Percentiles rank a stretch among this genome's conserved stretches.
Evolutionary conservation across 441 rosid genomes (phyloP).

Genomic region (Iberis amara): DNA sequence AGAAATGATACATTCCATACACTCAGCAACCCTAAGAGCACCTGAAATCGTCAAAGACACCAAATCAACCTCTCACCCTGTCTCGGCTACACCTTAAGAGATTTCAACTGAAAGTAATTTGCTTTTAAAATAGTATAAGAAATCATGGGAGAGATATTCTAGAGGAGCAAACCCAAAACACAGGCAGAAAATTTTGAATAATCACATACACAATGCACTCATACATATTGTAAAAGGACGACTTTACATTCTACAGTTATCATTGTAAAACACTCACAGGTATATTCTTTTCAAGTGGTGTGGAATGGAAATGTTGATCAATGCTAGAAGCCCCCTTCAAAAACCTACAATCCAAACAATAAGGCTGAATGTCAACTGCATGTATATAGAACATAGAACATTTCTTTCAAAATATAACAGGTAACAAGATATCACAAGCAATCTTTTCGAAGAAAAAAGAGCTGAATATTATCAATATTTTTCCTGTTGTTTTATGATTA

Average conservation of each 20-base stretch:
- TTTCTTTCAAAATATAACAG: not conserved
- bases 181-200: not conserved
- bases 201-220: not conserved
- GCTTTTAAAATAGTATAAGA: not conserved
- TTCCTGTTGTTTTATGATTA: not conserved
- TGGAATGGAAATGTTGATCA: slow-evolving; percentile 72
- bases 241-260: not conserved
- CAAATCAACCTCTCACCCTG: slow-evolving; percentile 17
- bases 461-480: not conserved
- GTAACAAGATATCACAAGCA: slow-evolving; percentile 1
- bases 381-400: not conserved
- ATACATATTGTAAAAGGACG: not conserved
- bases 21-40: slow-evolving; percentile 79
- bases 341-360: slow-evolving; percentile 47
- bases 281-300: slow-evolving; percentile 71
- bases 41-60: slow-evolving; percentile 42
- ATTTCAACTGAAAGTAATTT: not conserved
- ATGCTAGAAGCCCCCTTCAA: slow-evolving; percentile 86
- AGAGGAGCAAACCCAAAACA: not conserved
- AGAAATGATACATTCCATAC: slow-evolving; percentile 94
- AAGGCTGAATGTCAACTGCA: not conserved
- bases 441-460: not conserved
- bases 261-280: slow-evolving; percentile 50
- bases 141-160: slow-evolving; percentile 3
- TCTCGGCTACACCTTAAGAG: not conserved